Evolutionary conservation across 164 flowering plant species (phyloP), one percentile per base, ranked within the genome.

Genomic region (Macadamia tetraphylla): DNA sequence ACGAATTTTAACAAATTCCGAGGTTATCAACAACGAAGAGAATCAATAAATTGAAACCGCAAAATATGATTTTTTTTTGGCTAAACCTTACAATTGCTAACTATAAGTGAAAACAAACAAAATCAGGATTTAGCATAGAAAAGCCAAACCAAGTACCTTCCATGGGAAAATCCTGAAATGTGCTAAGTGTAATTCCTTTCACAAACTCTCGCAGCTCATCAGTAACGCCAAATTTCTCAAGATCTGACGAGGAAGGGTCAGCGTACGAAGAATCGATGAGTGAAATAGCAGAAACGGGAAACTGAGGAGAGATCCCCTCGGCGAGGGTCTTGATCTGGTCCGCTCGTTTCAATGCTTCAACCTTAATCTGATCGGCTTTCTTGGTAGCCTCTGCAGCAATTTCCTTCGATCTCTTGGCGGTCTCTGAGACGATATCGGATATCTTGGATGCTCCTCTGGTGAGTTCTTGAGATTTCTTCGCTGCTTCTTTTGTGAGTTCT

Each of bases 191-290:
- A 49, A 93, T 84, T 40, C 79, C 94, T 76, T 84, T 86, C 1
- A 91, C 89, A 67, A 93, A 93, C 71, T 93, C 98, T 55, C 89
- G 71, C 77, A 93, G 66, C 29, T 90, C 97, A 60, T 89, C 91
- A 9, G 87, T 89, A 31, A 93, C 78, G 12, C 97, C 98, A 67
- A 81, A 93, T 71, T 62, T 75, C 80, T 84, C 87, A 44, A 91
- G 86, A 77, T 89, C 89, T 30, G 53, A 51, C 30, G 66, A 9
- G 61, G 67, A 59, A 23, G 63, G 66, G 40, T 65, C 52, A 17
- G 42, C 23, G 4, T 66, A 29, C 11, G 77, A 70, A 14, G 79
- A 72, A 42, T 74, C 83, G 9, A 66, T 65, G 53, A 77, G 69
- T 0, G 71, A 74, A 71, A 79, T 67, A 31, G 56, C 67, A 18